Conservation (phyloP, 257 asterid species). For the Penstemon eatonii region DNA sequence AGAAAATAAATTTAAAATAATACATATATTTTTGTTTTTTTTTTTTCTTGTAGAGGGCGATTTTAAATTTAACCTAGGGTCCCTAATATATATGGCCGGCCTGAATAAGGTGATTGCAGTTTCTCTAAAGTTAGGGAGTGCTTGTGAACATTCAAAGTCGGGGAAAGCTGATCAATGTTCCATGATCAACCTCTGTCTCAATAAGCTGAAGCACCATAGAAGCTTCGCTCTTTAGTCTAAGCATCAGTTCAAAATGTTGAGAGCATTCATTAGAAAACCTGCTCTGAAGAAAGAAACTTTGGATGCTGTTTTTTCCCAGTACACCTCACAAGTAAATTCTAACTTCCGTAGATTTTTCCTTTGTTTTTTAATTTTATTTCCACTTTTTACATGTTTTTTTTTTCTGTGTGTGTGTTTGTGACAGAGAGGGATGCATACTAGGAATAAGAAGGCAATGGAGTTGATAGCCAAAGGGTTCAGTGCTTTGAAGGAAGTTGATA, state of each 20-base stretch:
- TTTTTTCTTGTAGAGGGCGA: too few species aligned
- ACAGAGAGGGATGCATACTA: conserved; percentile 79
- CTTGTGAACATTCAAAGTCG: too few species aligned
- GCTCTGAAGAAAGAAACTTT: conserved; percentile 27
- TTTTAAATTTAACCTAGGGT: too few species aligned
- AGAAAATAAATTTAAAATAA: too few species aligned
- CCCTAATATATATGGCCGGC: too few species aligned
- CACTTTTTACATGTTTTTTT: conserved; percentile 16
- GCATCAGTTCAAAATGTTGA: conserved; percentile 37
- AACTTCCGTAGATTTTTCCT: neutral
- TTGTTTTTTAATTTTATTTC: neutral
- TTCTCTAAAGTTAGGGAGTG: too few species aligned
- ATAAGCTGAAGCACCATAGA: too few species aligned
- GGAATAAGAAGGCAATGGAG: conserved; percentile 89
- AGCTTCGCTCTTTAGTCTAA: neutral
- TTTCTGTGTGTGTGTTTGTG: neutral
- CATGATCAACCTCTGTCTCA: too few species aligned
- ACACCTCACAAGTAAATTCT: conserved; percentile 42
- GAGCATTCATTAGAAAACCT: conserved; percentile 40
- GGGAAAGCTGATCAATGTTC: too few species aligned
- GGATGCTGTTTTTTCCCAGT: conserved; percentile 38
- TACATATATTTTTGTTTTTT: too few species aligned
- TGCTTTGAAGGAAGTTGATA: conserved; percentile 86
- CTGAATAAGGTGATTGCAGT: too few species aligned
- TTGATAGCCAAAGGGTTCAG: conserved; percentile 85